phyloP scores from a whole-genome alignment of 169 alveolate genomes.

The Plasmodium fragile region DNA sequence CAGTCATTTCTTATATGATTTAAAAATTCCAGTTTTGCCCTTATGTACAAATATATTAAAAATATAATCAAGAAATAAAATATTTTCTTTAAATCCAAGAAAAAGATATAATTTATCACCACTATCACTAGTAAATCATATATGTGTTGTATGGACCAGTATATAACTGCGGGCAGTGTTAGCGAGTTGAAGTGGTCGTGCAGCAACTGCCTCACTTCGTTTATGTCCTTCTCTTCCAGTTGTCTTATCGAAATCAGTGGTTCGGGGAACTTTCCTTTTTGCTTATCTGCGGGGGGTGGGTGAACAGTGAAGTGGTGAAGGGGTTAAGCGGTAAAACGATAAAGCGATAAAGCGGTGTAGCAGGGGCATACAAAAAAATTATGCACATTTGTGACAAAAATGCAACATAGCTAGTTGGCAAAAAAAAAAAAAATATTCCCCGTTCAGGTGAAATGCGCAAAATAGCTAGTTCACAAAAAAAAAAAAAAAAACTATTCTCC shows the following conservation, averaged over 20 bases:
- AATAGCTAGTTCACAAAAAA: neutral
- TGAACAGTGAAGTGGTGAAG: neutral
- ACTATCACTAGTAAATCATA: constrained; percentile 84
- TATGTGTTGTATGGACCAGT: constrained; percentile 87
- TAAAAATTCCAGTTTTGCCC: constrained; percentile 90
- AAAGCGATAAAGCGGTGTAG: neutral
- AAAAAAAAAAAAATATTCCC: constrained; percentile 1
- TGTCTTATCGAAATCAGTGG: constrained; percentile 52
- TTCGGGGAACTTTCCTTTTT: constrained; percentile 44
- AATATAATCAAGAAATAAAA: constrained; percentile 82
- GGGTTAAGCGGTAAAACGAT: neutral
- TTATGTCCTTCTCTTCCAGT: constrained; percentile 77
- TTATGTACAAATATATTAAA: constrained; percentile 85
- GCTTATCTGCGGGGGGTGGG: constrained; percentile 44
- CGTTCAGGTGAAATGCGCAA: neutral
- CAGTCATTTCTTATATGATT: constrained; percentile 89
- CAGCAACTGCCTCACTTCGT: constrained; percentile 79
- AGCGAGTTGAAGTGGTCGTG: constrained; percentile 85
- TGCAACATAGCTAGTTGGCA: neutral
- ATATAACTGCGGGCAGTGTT: constrained; percentile 84
- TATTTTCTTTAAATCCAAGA: constrained; percentile 82
- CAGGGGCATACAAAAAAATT: neutral
- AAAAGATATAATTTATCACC: constrained; percentile 79
- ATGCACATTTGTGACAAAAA: neutral
- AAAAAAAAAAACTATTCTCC: neutral